Base-by-base conservation (phyloP, 805 yeast genomes). In the Ogataea pignaliae region DNA sequence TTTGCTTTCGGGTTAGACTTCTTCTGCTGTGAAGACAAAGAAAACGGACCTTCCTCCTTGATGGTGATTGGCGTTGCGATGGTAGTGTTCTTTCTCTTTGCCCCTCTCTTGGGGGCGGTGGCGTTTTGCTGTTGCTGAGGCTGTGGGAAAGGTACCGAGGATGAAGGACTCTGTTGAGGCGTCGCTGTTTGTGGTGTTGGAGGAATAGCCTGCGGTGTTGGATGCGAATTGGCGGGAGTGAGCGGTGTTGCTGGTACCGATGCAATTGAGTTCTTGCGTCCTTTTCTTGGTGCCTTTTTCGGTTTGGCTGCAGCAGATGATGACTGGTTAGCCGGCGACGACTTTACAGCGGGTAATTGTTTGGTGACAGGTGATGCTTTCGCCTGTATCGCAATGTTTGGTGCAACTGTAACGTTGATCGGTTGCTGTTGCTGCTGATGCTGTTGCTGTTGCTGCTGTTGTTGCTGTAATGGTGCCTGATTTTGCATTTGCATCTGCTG, bases 201-300 rank as follows among this genome's bases (percentile, higher is more conserved):
- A 15, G 57, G 57, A 11, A 48, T 47, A 35, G 36, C 46, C 10
- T 57, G 59, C 3, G 64, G 63, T 12, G 66, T 59, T 17, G 52
- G 51, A 35, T 59, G 57, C 11, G 54, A 48, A 34, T 51, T 59
- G n/a, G 53, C 60, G 1, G 68, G 65, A 1, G 67, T 63, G 14
- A 55, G 44, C 3, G 68, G 68, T 15, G 68, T 64, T 6, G 61
- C 65, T 4, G 68, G 67, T 9, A 61, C 62, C 2, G 66, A 61
- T 14, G 44, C 38, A 1, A 52, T 41, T 8, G 58, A 55, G 38
- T 53, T 53, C 50, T 59, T 56, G 37, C 64, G 56, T 13, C 56
- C 39, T 38, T 51, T 54, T 36, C 59, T 41, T 13, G 52, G 42
- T n/a, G 47, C 50, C 40, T 60, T 54, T 30, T 56, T 52, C 11